Evolutionary conservation across 2,329 filamentous ascomycete species (phyloP), one percentile per base, ranked within the genome.

Genomic region (Diplodia seriata): DNA sequence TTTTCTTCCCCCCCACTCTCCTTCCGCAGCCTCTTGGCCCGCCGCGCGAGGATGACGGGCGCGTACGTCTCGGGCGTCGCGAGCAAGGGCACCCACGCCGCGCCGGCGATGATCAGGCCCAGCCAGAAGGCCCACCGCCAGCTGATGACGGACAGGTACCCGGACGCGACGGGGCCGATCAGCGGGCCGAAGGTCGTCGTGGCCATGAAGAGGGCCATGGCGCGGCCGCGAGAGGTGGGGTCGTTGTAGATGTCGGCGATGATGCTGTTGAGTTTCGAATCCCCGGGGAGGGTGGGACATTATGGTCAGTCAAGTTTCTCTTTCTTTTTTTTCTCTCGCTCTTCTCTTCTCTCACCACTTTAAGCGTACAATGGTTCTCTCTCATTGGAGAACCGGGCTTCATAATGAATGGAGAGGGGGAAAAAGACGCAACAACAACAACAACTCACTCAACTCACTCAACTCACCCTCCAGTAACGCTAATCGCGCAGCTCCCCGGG

Each of bases 101-200:
- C 78, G 31, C 85, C 89, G 2, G 90, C 90, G 66, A 91, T 82
- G 20, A 93, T 90, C 18, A 91, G 81, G 15, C 82, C 89, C 29
- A 92, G 84, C 86, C 89, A 91, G 73, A 91, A 91, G 1, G 85
- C 79, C 90, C 90, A 92, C 51, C 87, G 84, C 90, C 90, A 92
- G 31, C 85, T 85, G 31, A 90, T 6, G 6, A 8, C 83, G 1
- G 81, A 83, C 0, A 86, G 84, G 76, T 85, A 91, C 11, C 89
- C 90, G 0, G 87, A 87, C 26, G 90, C 83, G 18, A 90, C 85
- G 2, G 90, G 90, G 2, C 55, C 64, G 49, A 69, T 50, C 6
- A 69, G 49, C 8, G 68, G 65, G 0, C 90, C 90, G 54, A 87
- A 87, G 0, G 86, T 84, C 3, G 90, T 92, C 15, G 84, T 88